Evolutionary conservation across 345 rosid species (phyloP), one percentile per base, ranked within the genome.

Genomic region (Cardamine resedifolia): DNA sequence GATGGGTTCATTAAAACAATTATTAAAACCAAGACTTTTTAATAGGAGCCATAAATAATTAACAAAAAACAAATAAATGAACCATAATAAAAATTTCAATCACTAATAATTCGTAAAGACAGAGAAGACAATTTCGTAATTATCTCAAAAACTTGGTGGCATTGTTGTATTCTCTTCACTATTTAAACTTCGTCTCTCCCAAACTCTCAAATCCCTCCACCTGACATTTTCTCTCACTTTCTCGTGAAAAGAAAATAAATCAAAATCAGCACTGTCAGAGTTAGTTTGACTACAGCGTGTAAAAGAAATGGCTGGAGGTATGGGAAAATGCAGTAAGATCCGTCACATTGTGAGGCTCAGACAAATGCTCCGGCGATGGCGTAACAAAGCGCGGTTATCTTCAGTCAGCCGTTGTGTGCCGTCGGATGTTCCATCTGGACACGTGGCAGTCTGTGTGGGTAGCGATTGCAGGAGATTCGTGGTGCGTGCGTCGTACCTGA

Each of bases 381-480:
- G 98, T 5, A 87, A 78, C 90, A 90, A 91, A 80, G 96, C 97
- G 3, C 73, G 94, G 24, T 68, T 83, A 79, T 87, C 97, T 81
- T 86, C 94, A 0, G 86, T 76, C 58, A 75, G 48, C 47, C 79
- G 82, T 27, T 58, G 34, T 24, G 78, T 84, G 20, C 93, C 96
- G 24, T 79, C 85, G 4, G 99, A 91, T 77, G 96, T 95, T n/a
- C 99, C 99, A 0, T 76, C 96, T 10, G 99, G 99, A 39, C 91
- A 95, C 80, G 94, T 95, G 69, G 99, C 92, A 6, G 82, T 95
- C 31, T 84, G 83, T 53, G 98, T 92, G 2, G 99, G 99, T 11
- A 67, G 51, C 64, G 83, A 58, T 3, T 76, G 78, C 83, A 71
- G 83, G 87, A 83, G 99, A 73, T 95, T 82, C 30, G 96, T 95